Percentiles rank a stretch among this genome's conserved stretches.
Conservation (phyloP, 1,284 basidiomycete species). For the Leucoagaricus sp. region DNA sequence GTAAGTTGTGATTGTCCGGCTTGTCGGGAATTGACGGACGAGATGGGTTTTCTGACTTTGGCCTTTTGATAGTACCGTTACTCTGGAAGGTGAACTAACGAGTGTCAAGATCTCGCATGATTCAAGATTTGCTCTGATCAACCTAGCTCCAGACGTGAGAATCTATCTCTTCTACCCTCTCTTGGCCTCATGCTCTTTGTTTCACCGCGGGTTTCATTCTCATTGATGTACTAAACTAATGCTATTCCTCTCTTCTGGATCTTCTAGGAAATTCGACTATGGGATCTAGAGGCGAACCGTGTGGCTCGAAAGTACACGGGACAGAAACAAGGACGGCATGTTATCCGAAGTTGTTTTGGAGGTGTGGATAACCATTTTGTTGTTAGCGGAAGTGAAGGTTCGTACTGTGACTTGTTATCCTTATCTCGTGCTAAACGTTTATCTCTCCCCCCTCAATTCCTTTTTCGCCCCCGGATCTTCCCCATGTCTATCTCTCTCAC, state of each 20-base stretch:
- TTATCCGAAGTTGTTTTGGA: conserved; percentile 93
- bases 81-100: conserved; percentile 72
- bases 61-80: conserved; percentile 40
- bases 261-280: conserved; percentile 83
- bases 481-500: too few species aligned
- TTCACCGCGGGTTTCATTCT: conserved; percentile 15
- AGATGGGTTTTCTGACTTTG: background rate
- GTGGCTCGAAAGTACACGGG: conserved; percentile 82
- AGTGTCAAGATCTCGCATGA: conserved; percentile 88
- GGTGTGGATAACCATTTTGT: conserved; percentile 91
- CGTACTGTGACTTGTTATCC: conserved; percentile 24
- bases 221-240: conserved; percentile 6
- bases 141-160: conserved; percentile 83
- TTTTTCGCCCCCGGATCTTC: background rate
- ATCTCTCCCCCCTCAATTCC: background rate
- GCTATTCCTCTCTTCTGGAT: background rate
- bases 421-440: background rate
- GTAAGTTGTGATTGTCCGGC: conserved; percentile 43
- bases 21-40: background rate
- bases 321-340: conserved; percentile 78
- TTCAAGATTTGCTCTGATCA: conserved; percentile 86
- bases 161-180: too few species aligned
- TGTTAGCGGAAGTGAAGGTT: conserved; percentile 94
- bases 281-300: conserved; percentile 73
- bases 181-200: conserved; percentile 14